Conservation (phyloP, 73 alveolate species). For the Blepharisma stoltei region DNA sequence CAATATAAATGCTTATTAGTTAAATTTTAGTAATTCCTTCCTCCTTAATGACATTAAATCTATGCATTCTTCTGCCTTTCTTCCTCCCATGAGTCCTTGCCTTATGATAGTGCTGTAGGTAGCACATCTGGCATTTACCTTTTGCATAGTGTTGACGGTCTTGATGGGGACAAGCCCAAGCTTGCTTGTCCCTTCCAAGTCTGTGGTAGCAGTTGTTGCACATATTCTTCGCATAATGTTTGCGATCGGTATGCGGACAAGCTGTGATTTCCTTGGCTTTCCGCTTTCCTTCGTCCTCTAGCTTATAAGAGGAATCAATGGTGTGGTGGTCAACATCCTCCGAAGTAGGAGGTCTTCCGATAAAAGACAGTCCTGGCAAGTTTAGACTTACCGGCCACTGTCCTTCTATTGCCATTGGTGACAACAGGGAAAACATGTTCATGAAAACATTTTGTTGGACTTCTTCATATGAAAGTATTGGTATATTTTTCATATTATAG, state of each 20-base stretch:
- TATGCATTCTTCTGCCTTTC: not conserved
- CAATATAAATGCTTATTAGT: not conserved
- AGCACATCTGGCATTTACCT: slow-evolving; percentile 15
- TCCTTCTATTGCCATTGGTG: too few species aligned
- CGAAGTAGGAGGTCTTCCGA: too few species aligned
- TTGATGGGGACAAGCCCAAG: not conserved
- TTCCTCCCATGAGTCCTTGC: not conserved
- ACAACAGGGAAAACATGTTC: too few species aligned
- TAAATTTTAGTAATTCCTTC: too few species aligned
- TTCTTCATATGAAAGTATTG: too few species aligned
- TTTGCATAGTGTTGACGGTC: not conserved
- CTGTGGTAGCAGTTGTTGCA: slow-evolving; percentile 6
- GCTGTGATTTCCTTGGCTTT: not conserved
- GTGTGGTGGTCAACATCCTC: too few species aligned
- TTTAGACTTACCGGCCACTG: too few species aligned
- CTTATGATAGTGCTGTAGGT: not conserved
- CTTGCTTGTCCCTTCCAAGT: slow-evolving; percentile 1
- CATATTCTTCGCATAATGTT: slow-evolving; percentile 8
- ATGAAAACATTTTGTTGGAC: too few species aligned
- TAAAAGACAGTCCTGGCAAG: too few species aligned
- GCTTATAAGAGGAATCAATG: too few species aligned
- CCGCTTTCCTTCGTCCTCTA: too few species aligned
- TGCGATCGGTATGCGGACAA: not conserved
- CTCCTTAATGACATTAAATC: not conserved
- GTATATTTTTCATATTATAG: too few species aligned